Evolutionary conservation across 345 rosid genomes (phyloP), one percentile per base, ranked within the genome.

Genomic region (Euclidium syriacum): DNA sequence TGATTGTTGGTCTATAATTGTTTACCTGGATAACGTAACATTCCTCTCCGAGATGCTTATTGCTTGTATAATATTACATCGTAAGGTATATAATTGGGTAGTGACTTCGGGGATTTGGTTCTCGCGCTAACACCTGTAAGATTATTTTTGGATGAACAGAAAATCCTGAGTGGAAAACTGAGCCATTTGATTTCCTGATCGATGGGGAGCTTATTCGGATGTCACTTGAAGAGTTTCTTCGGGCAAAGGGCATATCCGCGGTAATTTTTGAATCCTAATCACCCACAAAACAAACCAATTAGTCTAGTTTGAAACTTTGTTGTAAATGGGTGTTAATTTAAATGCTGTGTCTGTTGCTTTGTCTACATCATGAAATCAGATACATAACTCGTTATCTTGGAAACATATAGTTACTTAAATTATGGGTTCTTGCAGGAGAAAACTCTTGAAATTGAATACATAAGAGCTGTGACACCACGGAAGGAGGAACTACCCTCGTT

Each of bases 201-300:
- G 81, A 90, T 78, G 99, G 97, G 8, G 99, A 90, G 83, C 82
- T 94, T 32, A 77, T 94, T 61, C 88, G 99, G 9, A 76, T 94
- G 96, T 81, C 96, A 1, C 84, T 91, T 6, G 95, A 84, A 44
- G 85, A 85, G 80, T 85, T 94, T 66, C 95, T 94, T 60, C 83
- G 77, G 4, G 95, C 81, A 7, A 87, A 94, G 73, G 85, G 87
- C 61, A 84, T 90, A 44, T 94, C 99, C 0, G 97, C 95, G 78
- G 99, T 94, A 81, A 59, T 66, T 62, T 18, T 64, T 57, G 14
- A 24, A 24, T 34, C 25, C 14, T 39, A n/a, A 9, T n/a, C 38
- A 24, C 8, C 5, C 43, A 15, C 44, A 36, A 39, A 27, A 19
- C 63, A 35, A 42, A 35, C 12, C 12, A 12, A 7, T 9, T 60